Evolutionary conservation across 139 green algal genomes (phyloP).

Genomic region (Asterochloris sp.): DNA sequence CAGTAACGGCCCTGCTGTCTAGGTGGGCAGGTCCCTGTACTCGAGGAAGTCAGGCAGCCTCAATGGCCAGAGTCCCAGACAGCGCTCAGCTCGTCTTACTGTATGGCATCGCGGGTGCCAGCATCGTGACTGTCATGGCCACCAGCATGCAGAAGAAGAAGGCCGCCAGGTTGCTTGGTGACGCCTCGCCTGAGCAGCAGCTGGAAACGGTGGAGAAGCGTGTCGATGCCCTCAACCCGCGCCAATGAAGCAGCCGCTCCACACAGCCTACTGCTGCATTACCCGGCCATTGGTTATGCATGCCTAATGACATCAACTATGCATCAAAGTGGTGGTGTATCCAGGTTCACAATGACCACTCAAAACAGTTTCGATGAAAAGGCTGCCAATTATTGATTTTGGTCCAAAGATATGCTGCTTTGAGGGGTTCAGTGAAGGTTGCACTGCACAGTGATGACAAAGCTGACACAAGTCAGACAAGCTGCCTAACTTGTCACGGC

Average conservation of each 20-base stretch:
- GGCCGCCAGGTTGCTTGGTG: background rate
- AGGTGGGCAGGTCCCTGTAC: no score
- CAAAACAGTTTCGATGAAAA: no score
- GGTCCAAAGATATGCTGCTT: no score
- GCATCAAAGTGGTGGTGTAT: background rate
- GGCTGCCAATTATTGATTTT: no score
- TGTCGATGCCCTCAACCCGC: background rate
- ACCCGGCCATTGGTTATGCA: background rate
- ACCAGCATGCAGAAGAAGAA: slow-evolving; percentile 11
- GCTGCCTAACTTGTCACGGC: no score
- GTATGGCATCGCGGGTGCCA: background rate
- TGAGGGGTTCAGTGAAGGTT: no score
- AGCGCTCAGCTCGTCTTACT: slow-evolving; percentile 10
- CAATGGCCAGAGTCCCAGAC: slow-evolving; percentile 14
- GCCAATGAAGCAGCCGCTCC: background rate
- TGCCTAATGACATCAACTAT: background rate
- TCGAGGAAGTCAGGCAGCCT: no score
- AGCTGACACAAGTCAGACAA: no score
- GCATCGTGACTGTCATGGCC: slow-evolving; percentile 7
- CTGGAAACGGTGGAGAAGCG: background rate
- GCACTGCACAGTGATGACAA: no score
- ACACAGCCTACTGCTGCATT: background rate
- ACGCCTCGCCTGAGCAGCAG: background rate
- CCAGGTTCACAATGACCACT: no score
- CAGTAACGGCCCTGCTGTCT: no score